Evolutionary conservation across 805 yeast genomes (phyloP), one percentile per base, ranked within the genome.

Genomic region (Pichia californica): DNA sequence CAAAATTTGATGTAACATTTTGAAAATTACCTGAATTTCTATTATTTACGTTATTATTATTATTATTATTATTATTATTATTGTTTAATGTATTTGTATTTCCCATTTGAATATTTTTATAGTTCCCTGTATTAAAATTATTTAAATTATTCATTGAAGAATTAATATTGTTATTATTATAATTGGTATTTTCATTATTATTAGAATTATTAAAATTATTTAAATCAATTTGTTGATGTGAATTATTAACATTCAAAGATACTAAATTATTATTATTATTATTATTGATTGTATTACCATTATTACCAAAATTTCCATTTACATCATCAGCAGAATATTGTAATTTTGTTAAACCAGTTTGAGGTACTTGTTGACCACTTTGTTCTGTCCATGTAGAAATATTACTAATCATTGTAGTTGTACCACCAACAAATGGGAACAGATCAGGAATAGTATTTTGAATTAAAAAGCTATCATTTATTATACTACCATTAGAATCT

Each of bases 361-460:
- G 66, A 13, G 66, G 67, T 18, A 64, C 58, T 46, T 64, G 68
- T 44, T 65, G 71, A 29, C 71, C 72, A 28, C 66, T 60, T 46
- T 68, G 71, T 16, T 72, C 76, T 0, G 81, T 77, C 83, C 83
- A 77, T 1, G 71, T 73, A 0, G 80, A 74, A 30, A 77, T 77
- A 51, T 77, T 76, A 53, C 68, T 76, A 52, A 77, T 77, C 83
- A 77, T 77, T 27, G 71, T 71, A 32, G 75, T 76, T 1, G 81
- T 73, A 21, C 80, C 69, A 13, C 72, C 74, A 26, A 59, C 66
- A 50, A 65, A 63, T 23, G 67, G 67, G 32, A 61, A 46, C 26
- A 58, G 49, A 31, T 62, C 64, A 7, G 64, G 62, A 5, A 57
- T 49, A 23, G 45, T 27, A 41, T 40, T 11, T 56, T 56, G 43